Evolutionary conservation across 768 basidiomycete genomes (phyloP), one percentile per base, ranked within the genome.

Genomic region (Lanmaoa pseudosensibilis): DNA sequence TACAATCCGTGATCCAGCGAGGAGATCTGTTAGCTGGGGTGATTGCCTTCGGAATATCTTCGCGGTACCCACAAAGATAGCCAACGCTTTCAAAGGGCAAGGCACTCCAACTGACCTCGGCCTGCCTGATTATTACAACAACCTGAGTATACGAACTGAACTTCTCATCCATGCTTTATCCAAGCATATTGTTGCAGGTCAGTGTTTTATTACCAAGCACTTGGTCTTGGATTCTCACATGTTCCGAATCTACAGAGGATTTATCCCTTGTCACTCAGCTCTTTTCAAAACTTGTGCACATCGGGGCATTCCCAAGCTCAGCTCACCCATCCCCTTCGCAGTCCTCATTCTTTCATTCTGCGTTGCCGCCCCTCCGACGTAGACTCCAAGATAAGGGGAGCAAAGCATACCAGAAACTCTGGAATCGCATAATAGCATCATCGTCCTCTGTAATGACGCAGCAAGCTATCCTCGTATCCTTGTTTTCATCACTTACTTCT

Each of bases 61-160:
- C 48, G 77, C 83, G 16, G 72, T 95, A 9, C 93, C 95, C 34
- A 76, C 77, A n/a, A 92, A 85, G 70, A 83, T 89, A 9, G 86
- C 89, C 23, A 97, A 98, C 72, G 80, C 82, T 3, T 69, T 85
- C 34, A 80, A 76, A 30, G 76, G 74, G 21, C 74, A 74, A 45
- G 65, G 62, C 4, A 64, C 80, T 2, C 87, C 87, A 1, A 56
- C 63, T 18, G 66, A 60, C 18, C 72, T 97, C 44, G 79, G 84
- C 65, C 77, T 84, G 59, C 80, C 79, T 18, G 60, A 63, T 5
- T 91, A 88, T 70, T 82, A 84, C 66, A 76, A 80, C 51, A 64
- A 75, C 43, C 52, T 91, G 25, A 78, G 81, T 58, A 46, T 75
- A 46, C 78, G 86, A 40, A 79, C 75, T 23, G 84, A 91, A 52